Percentiles rank a stretch among this genome's conserved stretches.
Conservation (phyloP, 768 basidiomycete species). For the Leccinum arenicola region DNA sequence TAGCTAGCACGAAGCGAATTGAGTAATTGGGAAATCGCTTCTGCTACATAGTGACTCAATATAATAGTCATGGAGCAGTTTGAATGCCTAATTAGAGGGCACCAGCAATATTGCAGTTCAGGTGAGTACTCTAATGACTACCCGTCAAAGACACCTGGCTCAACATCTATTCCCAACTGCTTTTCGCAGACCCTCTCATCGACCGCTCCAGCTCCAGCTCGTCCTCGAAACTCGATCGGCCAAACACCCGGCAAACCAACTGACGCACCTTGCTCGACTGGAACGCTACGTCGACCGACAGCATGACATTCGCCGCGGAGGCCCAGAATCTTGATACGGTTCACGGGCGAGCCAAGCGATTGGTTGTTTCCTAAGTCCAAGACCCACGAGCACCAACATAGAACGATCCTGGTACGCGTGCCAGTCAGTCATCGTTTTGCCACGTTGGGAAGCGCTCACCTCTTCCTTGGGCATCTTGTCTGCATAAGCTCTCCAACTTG, state of each 20-base stretch:
- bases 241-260: conserved; percentile 40
- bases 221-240: conserved; percentile 64
- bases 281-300: conserved; percentile 72
- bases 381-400: conserved; percentile 22
- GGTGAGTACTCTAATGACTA: too few relatives aligned
- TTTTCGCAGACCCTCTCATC: conserved; percentile 73
- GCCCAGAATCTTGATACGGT: conserved; percentile 86
- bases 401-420: conserved; percentile 30
- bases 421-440: background rate
- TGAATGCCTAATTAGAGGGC: too few relatives aligned
- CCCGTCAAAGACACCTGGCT: conserved; percentile 32
- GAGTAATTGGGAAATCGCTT: too few relatives aligned
- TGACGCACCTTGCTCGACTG: conserved; percentile 54
- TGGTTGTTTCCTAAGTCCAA: conserved; percentile 68
- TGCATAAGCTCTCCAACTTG: conserved; percentile 67
- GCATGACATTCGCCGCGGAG: conserved; percentile 52
- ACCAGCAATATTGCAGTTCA: too few relatives aligned
- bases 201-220: conserved; percentile 60
- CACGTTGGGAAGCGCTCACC: conserved; percentile 33
- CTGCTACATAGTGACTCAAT: too few relatives aligned
- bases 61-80: too few relatives aligned
- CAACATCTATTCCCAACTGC: conserved; percentile 75
- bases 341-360: conserved; percentile 79
- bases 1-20: too few relatives aligned
- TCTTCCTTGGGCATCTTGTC: conserved; percentile 77